These are phyloP conservation scores for Eimeria maxima DNA, from an alignment of 169 alveolate species.

Conservation along the genomic window DNA sequence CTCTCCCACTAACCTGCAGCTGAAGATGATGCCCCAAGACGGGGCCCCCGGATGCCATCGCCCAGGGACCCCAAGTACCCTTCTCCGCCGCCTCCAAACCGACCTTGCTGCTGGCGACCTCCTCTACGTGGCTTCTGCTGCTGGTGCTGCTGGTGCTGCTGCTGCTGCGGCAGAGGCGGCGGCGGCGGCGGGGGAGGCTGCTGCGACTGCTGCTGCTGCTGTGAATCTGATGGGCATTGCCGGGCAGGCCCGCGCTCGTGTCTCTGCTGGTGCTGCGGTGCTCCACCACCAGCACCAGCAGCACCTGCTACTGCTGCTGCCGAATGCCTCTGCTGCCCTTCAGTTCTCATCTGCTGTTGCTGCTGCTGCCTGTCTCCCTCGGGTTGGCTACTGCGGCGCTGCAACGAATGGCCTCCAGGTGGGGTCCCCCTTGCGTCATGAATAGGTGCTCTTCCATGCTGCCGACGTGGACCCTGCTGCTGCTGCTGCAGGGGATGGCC, in stretches of 20 bases:
- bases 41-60: conserved; percentile 14
- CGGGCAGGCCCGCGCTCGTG: conserved; percentile 40
- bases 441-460: conserved; percentile 13
- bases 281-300: background rate
- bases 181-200: no score
- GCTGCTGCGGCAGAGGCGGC: background rate
- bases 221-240: conserved; percentile 20
- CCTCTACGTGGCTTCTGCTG: conserved; percentile 48
- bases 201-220: background rate
- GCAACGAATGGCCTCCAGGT: conserved; percentile 31
- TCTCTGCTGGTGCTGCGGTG: conserved; percentile 26
- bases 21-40: conserved; percentile 20
- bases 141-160: conserved; percentile 27
- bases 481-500: conserved; percentile 51
- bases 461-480: conserved; percentile 31
- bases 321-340: conserved; percentile 11
- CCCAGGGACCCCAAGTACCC: conserved; percentile 2
- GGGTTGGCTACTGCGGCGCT: conserved; percentile 43
- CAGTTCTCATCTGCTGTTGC: conserved; percentile 8
- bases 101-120: conserved; percentile 47
- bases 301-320: conserved; percentile 12
- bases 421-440: conserved; percentile 32
- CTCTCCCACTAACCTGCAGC: background rate
- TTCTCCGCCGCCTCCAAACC: conserved; percentile 20
- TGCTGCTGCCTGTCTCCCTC: conserved; percentile 52